These are phyloP conservation scores for Xylaria sp. DNA, from an alignment of 2,329 filamentous ascomycete genomes.

Conservation along the genomic window DNA sequence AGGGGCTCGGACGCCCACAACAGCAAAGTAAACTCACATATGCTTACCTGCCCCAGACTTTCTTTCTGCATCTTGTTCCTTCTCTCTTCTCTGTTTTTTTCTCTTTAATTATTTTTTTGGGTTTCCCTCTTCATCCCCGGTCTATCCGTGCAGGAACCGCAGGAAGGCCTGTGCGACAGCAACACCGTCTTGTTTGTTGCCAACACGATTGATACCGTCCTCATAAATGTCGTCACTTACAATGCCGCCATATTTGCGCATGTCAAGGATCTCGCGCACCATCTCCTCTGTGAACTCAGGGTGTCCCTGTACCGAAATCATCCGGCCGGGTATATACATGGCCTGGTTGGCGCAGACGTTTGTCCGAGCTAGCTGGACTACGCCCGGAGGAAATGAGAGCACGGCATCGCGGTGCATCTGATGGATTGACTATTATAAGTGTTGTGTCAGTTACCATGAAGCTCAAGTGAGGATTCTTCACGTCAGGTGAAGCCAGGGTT, in stretches of 20 bases:
- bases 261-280: slow-evolving; percentile 72
- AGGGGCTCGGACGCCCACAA: slow-evolving; percentile 5
- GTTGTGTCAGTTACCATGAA: slow-evolving; percentile 24
- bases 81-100: neutral
- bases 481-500: neutral
- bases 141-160: slow-evolving; percentile 73
- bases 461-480: neutral
- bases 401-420: slow-evolving; percentile 90
- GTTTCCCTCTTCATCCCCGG: neutral
- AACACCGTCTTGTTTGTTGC: slow-evolving; percentile 81
- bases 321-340: slow-evolving; percentile 73
- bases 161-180: slow-evolving; percentile 78
- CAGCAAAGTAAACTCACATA: slow-evolving; percentile 22
- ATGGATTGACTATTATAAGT: slow-evolving; percentile 68
- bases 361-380: slow-evolving; percentile 72
- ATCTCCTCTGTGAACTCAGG: slow-evolving; percentile 83
- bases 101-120: slow-evolving; percentile 2
- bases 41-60: slow-evolving; percentile 18
- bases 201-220: slow-evolving; percentile 74
- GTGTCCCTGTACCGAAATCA: slow-evolving; percentile 86
- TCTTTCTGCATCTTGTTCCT: slow-evolving; percentile 1
- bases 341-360: slow-evolving; percentile 78
- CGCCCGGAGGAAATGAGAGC: slow-evolving; percentile 67
- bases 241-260: slow-evolving; percentile 72
- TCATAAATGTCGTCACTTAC: slow-evolving; percentile 75